Evolutionary conservation across 164 flowering plant species (phyloP), one percentile per base, ranked within the genome.

Genomic region (Protea cynaroides): DNA sequence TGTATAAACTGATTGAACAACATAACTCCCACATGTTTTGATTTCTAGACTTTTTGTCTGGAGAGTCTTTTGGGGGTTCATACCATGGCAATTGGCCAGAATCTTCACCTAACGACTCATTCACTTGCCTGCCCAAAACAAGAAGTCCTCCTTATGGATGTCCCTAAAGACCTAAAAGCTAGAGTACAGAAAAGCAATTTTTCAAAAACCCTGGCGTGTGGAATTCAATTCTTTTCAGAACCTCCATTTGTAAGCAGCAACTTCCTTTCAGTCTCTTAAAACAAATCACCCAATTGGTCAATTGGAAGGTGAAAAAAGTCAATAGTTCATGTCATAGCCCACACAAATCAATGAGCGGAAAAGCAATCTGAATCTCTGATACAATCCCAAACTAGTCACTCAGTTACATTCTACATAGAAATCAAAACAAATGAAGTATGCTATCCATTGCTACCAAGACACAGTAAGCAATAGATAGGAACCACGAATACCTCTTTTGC

Each of bases 401-500:
- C 12, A 52, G 21, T 21, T 7, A 52, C 12, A 52, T 21, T 19
- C 8, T 19, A 52, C 24, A 52, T 19, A 52, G 17, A 2, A 22
- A 7, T 52, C 19, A 52, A 49, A 40, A 29, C 34, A 0, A 29
- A 18, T 49, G 19, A 49, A 15, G 14, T 49, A 2, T 49, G 18
- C 8, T 49, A 49, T 7, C 52, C 14, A 49, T 49, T 49, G 52
- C 18, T 2, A 3, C 17, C 3, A 62, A 55, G 19, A 47, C 12
- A 12, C 18, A 25, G n/a, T 13, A 55, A 55, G 12, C 34, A 55
- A 10, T 25, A 57, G 29, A 15, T 3, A 22, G 34, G 46, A 51
- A 4, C 14, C 23, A 58, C 0, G 1, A 14, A 11, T 52, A 69
- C 72, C 67, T 69, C 53, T 47, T 69, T 69, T 13, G 67, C 24